A percentile compares a stretch with the other conserved stretches of the same genome.
Evolutionary conservation across 2,329 filamentous ascomycete species (phyloP).

Genomic region (Pezicula rhizophila): DNA sequence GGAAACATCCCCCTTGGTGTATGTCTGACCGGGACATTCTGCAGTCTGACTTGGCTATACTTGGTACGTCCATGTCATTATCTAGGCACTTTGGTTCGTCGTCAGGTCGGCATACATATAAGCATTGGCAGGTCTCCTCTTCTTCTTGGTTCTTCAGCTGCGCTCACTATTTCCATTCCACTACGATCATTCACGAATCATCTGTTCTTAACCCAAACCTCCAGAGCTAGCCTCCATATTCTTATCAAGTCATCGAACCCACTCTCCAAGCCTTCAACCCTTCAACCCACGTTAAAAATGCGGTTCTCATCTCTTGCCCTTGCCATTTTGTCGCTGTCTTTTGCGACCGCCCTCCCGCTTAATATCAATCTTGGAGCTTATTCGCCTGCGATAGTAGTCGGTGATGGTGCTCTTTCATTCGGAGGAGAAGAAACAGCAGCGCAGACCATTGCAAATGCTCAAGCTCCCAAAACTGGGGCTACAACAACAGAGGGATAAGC

Average conservation of each 20-base stretch:
- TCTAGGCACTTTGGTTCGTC: background rate
- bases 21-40: background rate
- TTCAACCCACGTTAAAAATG: constrained; percentile 6
- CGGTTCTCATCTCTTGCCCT: constrained; percentile 6
- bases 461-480: background rate
- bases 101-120: background rate
- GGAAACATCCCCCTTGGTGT: background rate
- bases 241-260: background rate
- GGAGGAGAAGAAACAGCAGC: constrained; percentile 4
- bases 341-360: constrained; percentile 11
- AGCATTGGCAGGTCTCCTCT: constrained; percentile 1
- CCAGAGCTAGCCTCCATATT: background rate
- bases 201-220: background rate
- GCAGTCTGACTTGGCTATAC: constrained; percentile 1
- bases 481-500: constrained; percentile 2
- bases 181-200: background rate
- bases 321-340: constrained; percentile 6
- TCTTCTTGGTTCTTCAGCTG: constrained; percentile 1
- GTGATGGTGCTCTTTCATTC: constrained; percentile 19
- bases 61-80: background rate
- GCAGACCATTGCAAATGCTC: no score
- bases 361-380: constrained; percentile 18
- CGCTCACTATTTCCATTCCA: background rate
- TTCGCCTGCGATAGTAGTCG: constrained; percentile 17
- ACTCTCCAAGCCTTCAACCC: background rate